Evolutionary conservation across 2,329 filamentous ascomycete species (phyloP).

Genomic region (Aspergillus ochraceoroseus): DNA sequence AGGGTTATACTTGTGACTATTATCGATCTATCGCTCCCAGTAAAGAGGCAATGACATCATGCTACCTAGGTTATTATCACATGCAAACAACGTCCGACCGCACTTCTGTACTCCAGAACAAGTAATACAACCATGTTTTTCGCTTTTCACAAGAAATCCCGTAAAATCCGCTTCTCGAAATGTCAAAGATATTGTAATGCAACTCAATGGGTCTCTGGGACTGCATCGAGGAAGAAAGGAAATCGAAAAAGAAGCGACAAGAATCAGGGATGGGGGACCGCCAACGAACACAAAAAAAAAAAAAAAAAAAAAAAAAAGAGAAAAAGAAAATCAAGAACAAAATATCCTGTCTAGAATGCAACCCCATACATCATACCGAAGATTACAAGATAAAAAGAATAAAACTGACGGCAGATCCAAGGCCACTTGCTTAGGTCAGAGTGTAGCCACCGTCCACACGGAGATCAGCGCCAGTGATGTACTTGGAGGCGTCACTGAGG

Average conservation of each 20-base stretch:
- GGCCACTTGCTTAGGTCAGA: conserved; percentile 53
- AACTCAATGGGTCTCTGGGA: conserved; percentile 6
- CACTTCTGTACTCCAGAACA: conserved; percentile 11
- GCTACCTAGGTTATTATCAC: conserved; percentile 12
- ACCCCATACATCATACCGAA: conserved; percentile 14
- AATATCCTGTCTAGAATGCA: conserved; percentile 7
- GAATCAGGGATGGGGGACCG: too few species aligned
- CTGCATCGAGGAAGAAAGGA: conserved; percentile 6
- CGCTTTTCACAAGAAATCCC: conserved; percentile 9
- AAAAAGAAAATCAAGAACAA: conserved; percentile 7
- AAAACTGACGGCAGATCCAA: neutral
- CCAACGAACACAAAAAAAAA: too few species aligned
- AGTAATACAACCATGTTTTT: conserved; percentile 7
- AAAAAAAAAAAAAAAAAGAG: conserved; percentile 6
- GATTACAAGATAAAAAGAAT: conserved; percentile 3
- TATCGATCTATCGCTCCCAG: neutral
- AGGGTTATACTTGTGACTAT: too few species aligned
- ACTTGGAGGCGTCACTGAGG: conserved; percentile 70
- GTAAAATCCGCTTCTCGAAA: conserved; percentile 9
- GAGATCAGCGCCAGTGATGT: conserved; percentile 70
- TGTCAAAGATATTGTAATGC: conserved; percentile 13
- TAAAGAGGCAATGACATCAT: conserved; percentile 14
- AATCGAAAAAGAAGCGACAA: conserved; percentile 6
- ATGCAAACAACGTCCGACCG: conserved; percentile 10
- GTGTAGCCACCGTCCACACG: conserved; percentile 86